phyloP scores from a whole-genome alignment of 805 yeast genomes.

The Ogataea corticis region DNA sequence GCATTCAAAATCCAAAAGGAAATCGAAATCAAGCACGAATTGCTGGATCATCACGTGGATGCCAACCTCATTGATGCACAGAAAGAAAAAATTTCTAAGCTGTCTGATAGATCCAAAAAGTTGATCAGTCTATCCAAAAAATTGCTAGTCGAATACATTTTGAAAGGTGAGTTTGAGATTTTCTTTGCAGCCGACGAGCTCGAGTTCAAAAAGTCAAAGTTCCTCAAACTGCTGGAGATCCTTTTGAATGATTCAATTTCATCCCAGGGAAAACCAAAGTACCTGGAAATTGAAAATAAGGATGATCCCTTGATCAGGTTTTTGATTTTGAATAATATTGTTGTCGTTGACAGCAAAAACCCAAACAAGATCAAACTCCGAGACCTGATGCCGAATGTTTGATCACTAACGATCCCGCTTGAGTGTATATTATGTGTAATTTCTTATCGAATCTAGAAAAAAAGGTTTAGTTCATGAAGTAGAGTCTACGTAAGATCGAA shows the following conservation, averaged over 20 bases:
- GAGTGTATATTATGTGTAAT: constrained; percentile 6
- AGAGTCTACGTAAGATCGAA: constrained; percentile 49
- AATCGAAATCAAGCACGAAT: constrained; percentile 5
- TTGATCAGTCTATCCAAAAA: constrained; percentile 28
- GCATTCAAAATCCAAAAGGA: constrained; percentile 11
- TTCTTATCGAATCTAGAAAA: constrained; percentile 4
- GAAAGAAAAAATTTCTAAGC: constrained; percentile 10
- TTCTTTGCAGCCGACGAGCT: constrained; percentile 22
- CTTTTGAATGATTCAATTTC: constrained; percentile 33
- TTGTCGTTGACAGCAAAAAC: constrained; percentile 28
- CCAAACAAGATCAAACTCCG: constrained; percentile 31
- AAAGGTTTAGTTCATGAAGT: constrained; percentile 32
- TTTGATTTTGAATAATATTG: constrained; percentile 29
- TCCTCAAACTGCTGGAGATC: constrained; percentile 32
- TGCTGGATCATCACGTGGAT: constrained; percentile 6
- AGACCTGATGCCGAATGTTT: constrained; percentile 21
- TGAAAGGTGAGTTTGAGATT: constrained; percentile 27
- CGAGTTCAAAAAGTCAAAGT: constrained; percentile 21
- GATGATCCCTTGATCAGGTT: constrained; percentile 37
- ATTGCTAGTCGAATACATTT: constrained; percentile 30
- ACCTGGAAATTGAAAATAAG: constrained; percentile 28
- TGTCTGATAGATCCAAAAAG: constrained; percentile 23
- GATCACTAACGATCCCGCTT: no score
- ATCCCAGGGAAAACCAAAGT: constrained; percentile 15
- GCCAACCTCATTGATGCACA: constrained; percentile 5